phyloP scores from a whole-genome alignment of 164 flowering plant genomes.

The Magnolia kwangsiensis region DNA sequence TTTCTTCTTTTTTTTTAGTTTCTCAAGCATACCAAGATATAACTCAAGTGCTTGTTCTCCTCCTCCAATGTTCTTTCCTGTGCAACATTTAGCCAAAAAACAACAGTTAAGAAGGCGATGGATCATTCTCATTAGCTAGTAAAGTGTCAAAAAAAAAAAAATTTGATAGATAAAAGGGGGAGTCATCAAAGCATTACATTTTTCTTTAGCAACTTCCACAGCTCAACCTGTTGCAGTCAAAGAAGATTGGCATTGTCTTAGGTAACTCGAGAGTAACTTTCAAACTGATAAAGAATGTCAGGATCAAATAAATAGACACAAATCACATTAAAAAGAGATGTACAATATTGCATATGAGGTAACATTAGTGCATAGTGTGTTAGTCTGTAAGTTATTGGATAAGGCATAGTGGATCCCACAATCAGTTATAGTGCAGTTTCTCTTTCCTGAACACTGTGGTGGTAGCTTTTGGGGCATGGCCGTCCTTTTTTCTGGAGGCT shows the following conservation, averaged over 20 bases:
- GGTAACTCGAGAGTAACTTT: background rate
- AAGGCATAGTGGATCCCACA: background rate
- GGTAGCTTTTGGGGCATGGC: background rate
- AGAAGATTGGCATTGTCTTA: background rate
- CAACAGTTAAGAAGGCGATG: background rate
- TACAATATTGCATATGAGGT: no score
- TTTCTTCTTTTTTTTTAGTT: background rate
- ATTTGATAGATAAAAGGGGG: background rate
- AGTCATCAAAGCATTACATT: constrained; percentile 26
- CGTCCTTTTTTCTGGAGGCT: background rate
- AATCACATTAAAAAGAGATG: no score
- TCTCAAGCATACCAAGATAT: constrained; percentile 34
- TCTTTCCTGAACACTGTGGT: background rate
- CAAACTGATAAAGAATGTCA: background rate
- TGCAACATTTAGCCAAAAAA: background rate
- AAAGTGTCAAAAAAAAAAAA: background rate
- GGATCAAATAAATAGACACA: background rate
- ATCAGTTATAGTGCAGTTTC: background rate
- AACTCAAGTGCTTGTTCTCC: constrained; percentile 41
- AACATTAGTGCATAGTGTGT: no score
- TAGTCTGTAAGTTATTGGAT: background rate
- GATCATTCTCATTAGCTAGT: background rate
- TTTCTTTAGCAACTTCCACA: constrained; percentile 25
- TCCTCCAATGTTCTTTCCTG: constrained; percentile 47
- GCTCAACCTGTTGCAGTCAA: constrained; percentile 33